Evolutionary conservation across 164 flowering plant genomes (phyloP), one percentile per base, ranked within the genome.

Genomic region (Nymphaea colorata): DNA sequence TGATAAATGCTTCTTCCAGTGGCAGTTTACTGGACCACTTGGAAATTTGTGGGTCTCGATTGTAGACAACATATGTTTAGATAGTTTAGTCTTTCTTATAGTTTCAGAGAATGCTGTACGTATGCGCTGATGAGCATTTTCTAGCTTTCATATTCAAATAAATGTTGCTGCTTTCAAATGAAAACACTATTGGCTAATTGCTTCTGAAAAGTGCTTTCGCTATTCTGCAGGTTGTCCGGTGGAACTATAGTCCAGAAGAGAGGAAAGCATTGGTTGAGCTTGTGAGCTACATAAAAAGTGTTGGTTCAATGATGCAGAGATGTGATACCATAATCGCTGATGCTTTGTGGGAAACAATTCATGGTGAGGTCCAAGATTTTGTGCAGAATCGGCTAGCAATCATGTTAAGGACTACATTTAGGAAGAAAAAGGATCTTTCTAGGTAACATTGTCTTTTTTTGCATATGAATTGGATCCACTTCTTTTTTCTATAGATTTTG

Each of bases 311-410:
- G 92, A 81, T 95, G 98, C 92, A 86, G 70, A 82, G 82, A 47
- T 85, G 84, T 77, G 94, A 95, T 67, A 90, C 98, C 17, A 73
- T 88, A 67, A 90, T 95, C 51, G 91, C 98, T 65, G 98, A 95
- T 83, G 86, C 99, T 72, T 79, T 95, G 65, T 90, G 93, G 98
- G 99, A 95, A 80, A 95, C 96, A 36, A 83, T 95, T 68, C 98
- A 95, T 85, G 81, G 96, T 41, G 99, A 95, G 79, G 99, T 95
- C 70, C 99, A 95, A 76, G 99, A 95, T 80, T 95, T 95, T 82
- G 98, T 92, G 66, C 99, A 95, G 71, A 91, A 90, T 75, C 90
- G 85, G 73, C 73, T 95, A 68, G 96, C 99, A 42, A 79, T 84
- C 47, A 95, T 95, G 99, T 76, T 95, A 76, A 81, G 89, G 64